Conservation (phyloP, 495 filamentous ascomycete species). For the Trichoderma parareesei region DNA sequence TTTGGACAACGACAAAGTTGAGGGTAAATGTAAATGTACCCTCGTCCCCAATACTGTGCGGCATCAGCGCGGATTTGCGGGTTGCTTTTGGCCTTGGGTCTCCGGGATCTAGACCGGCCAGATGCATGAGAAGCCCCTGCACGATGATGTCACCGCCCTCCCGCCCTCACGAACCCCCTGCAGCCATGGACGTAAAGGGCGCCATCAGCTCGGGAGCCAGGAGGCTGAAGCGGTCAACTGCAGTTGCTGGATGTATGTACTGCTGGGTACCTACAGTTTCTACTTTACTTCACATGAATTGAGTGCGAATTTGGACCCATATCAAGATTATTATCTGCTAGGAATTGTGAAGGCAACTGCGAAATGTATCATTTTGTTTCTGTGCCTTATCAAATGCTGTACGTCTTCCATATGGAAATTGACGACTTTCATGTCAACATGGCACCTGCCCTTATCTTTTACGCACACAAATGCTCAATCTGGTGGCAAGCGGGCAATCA, state of each 20-base stretch:
- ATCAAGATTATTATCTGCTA: too few species aligned
- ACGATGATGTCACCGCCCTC: slow-evolving; percentile 4
- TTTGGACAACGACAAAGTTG: neutral
- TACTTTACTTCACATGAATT: neutral
- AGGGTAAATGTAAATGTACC: neutral
- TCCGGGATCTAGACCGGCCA: neutral
- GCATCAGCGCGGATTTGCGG: neutral
- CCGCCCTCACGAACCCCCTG: neutral
- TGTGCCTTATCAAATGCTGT: too few species aligned
- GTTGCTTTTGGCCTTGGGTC: neutral
- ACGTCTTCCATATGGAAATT: too few species aligned
- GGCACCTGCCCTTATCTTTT: neutral
- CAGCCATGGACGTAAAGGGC: slow-evolving; percentile 6
- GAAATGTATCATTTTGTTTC: too few species aligned
- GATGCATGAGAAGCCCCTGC: neutral
- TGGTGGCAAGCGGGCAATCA: neutral
- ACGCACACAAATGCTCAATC: neutral
- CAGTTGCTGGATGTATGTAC: neutral
- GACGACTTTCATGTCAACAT: too few species aligned
- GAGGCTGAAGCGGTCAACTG: slow-evolving; percentile 3
- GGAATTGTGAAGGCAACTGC: too few species aligned
- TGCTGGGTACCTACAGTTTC: neutral
- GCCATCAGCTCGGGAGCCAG: slow-evolving; percentile 7
- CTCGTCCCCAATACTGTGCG: neutral
- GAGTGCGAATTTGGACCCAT: too few species aligned